Evolutionary conservation across 2,329 filamentous ascomycete genomes (phyloP).

Genomic region (Pseudogymnoascus sp.): DNA sequence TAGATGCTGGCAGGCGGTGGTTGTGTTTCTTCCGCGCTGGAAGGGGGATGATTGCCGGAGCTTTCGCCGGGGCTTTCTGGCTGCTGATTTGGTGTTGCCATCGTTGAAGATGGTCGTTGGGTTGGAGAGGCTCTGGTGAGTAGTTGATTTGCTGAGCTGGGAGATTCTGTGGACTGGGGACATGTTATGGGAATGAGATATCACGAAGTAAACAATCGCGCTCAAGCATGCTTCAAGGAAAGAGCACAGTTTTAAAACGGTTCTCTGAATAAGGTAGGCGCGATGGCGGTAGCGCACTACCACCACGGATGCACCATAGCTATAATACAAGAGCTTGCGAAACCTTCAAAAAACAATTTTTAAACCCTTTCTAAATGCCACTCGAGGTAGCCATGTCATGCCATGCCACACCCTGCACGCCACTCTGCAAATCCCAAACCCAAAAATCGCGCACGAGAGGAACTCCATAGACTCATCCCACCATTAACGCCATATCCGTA

Average conservation of each 20-base stretch:
- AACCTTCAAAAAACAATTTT: not conserved
- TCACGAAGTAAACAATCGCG: not conserved
- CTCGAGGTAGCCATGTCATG: not conserved
- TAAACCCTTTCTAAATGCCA: not conserved
- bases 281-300: not conserved
- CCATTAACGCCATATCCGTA: not conserved
- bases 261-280: not conserved
- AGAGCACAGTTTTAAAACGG: not conserved
- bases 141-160: not conserved
- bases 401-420: not conserved
- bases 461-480: not conserved
- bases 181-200: not conserved
- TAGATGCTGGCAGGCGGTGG: no score
- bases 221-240: not conserved
- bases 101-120: not conserved
- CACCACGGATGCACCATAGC: not conserved
- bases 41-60: not conserved
- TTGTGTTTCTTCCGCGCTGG: not conserved
- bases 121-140: not conserved
- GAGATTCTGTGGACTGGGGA: not conserved
- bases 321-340: not conserved
- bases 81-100: not conserved
- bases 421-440: not conserved
- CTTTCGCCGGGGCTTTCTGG: not conserved
- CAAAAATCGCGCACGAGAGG: not conserved